Base-by-base conservation (phyloP, 1,139 yeast genomes). In the Suhomyces coccinellae region DNA sequence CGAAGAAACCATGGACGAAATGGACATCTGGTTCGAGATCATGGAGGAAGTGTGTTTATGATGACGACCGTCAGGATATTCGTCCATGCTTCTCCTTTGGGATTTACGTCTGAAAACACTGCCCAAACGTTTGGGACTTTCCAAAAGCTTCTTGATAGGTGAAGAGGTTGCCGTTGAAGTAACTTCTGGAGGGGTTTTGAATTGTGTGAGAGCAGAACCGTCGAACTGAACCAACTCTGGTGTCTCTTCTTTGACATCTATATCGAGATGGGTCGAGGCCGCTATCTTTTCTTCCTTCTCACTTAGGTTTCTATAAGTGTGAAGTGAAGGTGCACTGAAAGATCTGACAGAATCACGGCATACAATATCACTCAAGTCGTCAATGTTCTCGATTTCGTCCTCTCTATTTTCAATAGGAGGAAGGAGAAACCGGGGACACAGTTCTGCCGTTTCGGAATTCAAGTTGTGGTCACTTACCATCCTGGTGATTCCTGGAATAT, bases 241-340 rank as follows among this genome's bases (percentile, higher is more conserved):
- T 9, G 16, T 4, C 15, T 24, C 28, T 14, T 41, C 27, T 13
- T 33, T 28, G 17, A 20, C 8, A 11, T 28, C 30, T 5, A 17
- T n/a, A 4, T 29, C 39, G 8, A 8, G 17, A 15, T 3, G 22
- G 28, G 9, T 17, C 33, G 9, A 29, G 13, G 22, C 13, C 10
- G 6, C n/a, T 3, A n/a, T 32, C 24, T 6, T 33, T 36, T 7
- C 30, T 8, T 27, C 36, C 15, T 40, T 34, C 4, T 45, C 51
- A 29, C 50, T 44, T 38, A 43, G 16, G 34, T 60, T 56, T 41
- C 73, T 52, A 48, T 60, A 71, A 3, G 77, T 70, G 47, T 72
- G 72, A 32, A 72, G 57, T 3, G 77, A 72, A 6, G 77, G 77
- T 1, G 76, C 77, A 56, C 75, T 68, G 31, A 56, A 53, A 1